Base-by-base conservation (phyloP, 768 basidiomycete species). In the Leccinum fibrillosum region DNA sequence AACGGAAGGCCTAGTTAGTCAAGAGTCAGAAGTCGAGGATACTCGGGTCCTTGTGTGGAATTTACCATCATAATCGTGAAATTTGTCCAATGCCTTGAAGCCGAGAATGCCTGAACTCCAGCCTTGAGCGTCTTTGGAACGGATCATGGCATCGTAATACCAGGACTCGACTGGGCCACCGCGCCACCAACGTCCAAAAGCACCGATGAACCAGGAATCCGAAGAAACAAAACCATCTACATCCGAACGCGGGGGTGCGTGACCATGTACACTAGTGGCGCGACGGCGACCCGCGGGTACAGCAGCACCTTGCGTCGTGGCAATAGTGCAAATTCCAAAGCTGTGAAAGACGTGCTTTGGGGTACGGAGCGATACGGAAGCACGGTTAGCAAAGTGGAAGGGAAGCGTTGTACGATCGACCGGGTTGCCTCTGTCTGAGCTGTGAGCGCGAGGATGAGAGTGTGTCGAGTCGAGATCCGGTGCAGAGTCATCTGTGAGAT, bases 181-280 rank as follows among this genome's bases (percentile, higher is more conserved):
- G 49, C 88, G 78, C 88, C 90, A 95, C 94, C 94, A 96, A 61
- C 82, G 85, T 1, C 94, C 94, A 73, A 95, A 95, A 11, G 88
- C 88, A 30, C 94, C 94, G 60, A 96, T 78, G 73, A 91, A 96
- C 89, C 92, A 93, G 35, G 88, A 85, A 73, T 94, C 89, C 28
- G 85, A 81, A 57, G 86, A 76, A 62, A 84, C 78, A 62, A 80
- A 77, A 56, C 70, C 74, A 64, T 84, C 80, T 30, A 58, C 59
- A 53, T 74, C 69, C 13, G 71, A 69, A 37, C 69, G 64, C 55
- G 76, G 68, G 42, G 64, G 54, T 19, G 62, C 59, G 23, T 64
- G 67, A 54, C 35, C 53, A 5, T 60, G 68, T 6, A 59, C 21
- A 52, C 19, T 66, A 68, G 77, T 77, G 57, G 79, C 72, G 56